phyloP scores from a whole-genome alignment of 129 eudicot species.

The carrot (Daucus carota) region DH1_v3.0 NC_030387.2:36586001-36586500 shows the following conservation, averaged over 20 bases:
- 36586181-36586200: not conserved
- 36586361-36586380: conserved; percentile 35
- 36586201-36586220: too few species aligned
- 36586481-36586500: not conserved
- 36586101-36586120: conserved; percentile 5
- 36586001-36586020: conserved; percentile 26
- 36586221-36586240: not conserved
- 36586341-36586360: conserved; percentile 20
- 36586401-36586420: conserved; percentile 61
- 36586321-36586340: conserved; percentile 30
- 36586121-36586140: not conserved
- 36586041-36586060: conserved; percentile 21
- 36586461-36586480: not conserved
- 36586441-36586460: not conserved
- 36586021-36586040: conserved; percentile 26
- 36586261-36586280: not conserved
- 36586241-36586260: not conserved
- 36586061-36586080: conserved; percentile 30
- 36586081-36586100: conserved; percentile 6
- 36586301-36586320: not conserved
- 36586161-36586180: not conserved
- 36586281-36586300: conserved; percentile 21
- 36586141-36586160: not conserved
- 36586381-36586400: conserved; percentile 55
- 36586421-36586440: conserved; percentile 56